Base-by-base conservation (phyloP, 2,329 filamentous ascomycete genomes). In the Zopfia rhizophila region DNA sequence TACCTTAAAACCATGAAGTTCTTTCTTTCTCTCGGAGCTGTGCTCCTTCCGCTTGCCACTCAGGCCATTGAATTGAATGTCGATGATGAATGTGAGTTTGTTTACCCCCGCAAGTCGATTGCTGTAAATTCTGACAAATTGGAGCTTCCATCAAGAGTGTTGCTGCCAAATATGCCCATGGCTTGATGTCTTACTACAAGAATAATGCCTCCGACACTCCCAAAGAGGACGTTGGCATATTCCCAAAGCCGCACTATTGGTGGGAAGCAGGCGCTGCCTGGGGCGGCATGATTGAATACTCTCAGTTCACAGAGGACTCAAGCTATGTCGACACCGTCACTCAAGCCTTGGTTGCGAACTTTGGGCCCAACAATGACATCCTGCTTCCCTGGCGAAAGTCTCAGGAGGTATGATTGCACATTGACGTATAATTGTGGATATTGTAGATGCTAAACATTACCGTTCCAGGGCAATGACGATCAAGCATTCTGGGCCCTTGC, bases 401-500 rank as follows among this genome's bases (percentile, higher is more conserved):
- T 35, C 62, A 72, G 38, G 65, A 67, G 24, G 66, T 66, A 47
- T 14, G 56, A 28, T 14, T 27, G 4, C 3, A 16, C 18, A 10
- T n/a, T n/a, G n/a, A n/a, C n/a, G n/a, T n/a, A n/a, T n/a, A n/a
- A n/a, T n/a, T n/a, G n/a, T n/a, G n/a, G n/a, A n/a, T n/a, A n/a
- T n/a, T n/a, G n/a, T n/a, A n/a, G n/a, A 14, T 10, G n/a, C 18
- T 5, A 6, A 13, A 43, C 54, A 28, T 52, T 27, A 3, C 3
- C 4, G 19, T 3, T 32, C 16, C 38, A 88, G 66, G 87, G 87
- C 40, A 91, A 90, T 55, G 88, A 90, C 56, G 88, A 91, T 62
- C 85, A 90, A 63, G 84, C 83, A 22, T 90, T 90, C 65, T 91
- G 88, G 88, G 84, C 80, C 8, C 84, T 89, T 18, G 79, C 84